Evolutionary conservation across 495 filamentous ascomycete species (phyloP), one percentile per base, ranked within the genome.

Genomic region (Geoglossum glabrum): DNA sequence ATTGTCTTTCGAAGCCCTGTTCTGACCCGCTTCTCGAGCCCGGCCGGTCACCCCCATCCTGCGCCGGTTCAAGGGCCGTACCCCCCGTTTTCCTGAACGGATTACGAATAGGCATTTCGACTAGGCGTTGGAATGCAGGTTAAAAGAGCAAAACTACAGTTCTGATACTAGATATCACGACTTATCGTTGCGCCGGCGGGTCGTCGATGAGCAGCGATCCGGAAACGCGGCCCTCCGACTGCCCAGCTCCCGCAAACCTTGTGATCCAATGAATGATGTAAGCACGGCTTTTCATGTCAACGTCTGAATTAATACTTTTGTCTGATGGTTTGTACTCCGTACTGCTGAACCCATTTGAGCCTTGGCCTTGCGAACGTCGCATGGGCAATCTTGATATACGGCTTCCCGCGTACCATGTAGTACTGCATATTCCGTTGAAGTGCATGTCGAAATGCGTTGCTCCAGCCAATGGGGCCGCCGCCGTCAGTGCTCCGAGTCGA

Each of bases 1-100:
- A 72, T 55, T 72, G 69, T 59, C 80, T 76, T 50, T 77, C 78
- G 26, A 74, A 72, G 49, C 49, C 51, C 71, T 71, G 17, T 69
- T 70, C 64, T 60, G 63, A 57, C 23, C n/a, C 54, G 19, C 19
- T 51, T 4, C 19, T 38, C 10, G 19, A 36, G 15, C 33, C 17
- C 50, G 27, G 54, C 5, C 23, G 23, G 40, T 58, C 57, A 31
- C 26, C 23, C 27, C 26, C 45, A n/a, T 46, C 45, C 7, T 55
- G 40, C 6, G 57, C 31, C 56, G 21, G 3, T 38, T 33, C 56
- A 9, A 28, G 36, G 49, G 49, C 11, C 1, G 36, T 40, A 13
- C 13, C 54, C 26, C 17, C 54, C 3, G 57, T n/a, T 27, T 57
- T 60, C 23, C 30, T 55, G 54, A 60, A 60, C 8, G 59, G 59